These are phyloP conservation scores for Pythium dissimile DNA, from an alignment of 352 stramenopile species.

Conservation along the genomic window DNA sequence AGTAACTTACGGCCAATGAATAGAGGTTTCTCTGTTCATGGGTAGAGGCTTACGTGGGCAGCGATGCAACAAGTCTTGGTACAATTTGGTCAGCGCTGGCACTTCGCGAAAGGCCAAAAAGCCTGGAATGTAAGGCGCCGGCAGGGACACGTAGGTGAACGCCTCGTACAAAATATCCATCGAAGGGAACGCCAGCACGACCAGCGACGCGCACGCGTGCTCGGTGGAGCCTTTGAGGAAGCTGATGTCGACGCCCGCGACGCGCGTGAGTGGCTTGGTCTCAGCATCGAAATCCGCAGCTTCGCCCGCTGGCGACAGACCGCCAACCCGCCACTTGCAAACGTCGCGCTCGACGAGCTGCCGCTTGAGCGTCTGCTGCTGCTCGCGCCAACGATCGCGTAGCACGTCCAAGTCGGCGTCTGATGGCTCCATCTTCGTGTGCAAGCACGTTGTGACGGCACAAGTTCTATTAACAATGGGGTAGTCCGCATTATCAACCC, in stretches of 20 bases:
- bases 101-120: slow-evolving; percentile 84
- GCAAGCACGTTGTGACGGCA: no score
- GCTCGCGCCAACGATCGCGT: slow-evolving; percentile 7
- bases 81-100: slow-evolving; percentile 63
- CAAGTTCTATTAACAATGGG: no score
- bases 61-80: slow-evolving; percentile 46
- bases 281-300: not conserved
- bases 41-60: slow-evolving; percentile 46
- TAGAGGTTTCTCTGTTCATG: not conserved
- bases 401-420: slow-evolving; percentile 1
- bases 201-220: slow-evolving; percentile 76
- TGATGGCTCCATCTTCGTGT: no score
- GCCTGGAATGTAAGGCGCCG: slow-evolving; percentile 72
- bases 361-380: slow-evolving; percentile 61
- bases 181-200: slow-evolving; percentile 70
- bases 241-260: slow-evolving; percentile 82
- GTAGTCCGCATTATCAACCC: not conserved
- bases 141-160: slow-evolving; percentile 81
- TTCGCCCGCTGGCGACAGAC: not conserved
- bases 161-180: slow-evolving; percentile 72
- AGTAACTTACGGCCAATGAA: not conserved
- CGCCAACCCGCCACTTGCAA: slow-evolving; percentile 37
- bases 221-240: slow-evolving; percentile 79
- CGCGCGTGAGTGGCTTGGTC: slow-evolving; percentile 26
- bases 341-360: slow-evolving; percentile 41